Conservation (phyloP, 257 asterid genomes). For the Mentha longifolia region DNA sequence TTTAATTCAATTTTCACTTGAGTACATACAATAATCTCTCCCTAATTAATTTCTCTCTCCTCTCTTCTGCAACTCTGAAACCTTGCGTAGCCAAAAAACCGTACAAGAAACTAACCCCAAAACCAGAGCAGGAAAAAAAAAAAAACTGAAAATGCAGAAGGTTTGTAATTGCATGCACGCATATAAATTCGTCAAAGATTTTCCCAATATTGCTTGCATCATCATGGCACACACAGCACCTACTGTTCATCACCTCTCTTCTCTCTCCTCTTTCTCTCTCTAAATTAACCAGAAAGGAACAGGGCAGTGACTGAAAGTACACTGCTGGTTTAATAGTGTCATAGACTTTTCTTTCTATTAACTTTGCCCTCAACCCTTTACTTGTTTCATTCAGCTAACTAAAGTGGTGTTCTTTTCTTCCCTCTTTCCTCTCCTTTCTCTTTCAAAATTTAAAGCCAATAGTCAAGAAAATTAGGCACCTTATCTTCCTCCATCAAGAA, state of each 20-base stretch:
- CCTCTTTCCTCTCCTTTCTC: constrained; percentile 55
- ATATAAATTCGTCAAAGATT: constrained; percentile 68
- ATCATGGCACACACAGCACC: constrained; percentile 39
- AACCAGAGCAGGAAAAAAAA: constrained; percentile 1
- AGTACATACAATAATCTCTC: constrained; percentile 1
- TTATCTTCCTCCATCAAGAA: constrained; percentile 32
- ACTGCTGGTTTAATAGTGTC: constrained; percentile 63
- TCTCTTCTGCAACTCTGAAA: background rate
- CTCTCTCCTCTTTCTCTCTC: constrained; percentile 14
- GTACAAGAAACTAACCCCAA: constrained; percentile 40
- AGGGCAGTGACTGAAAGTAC: constrained; percentile 45
- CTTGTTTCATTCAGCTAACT: constrained; percentile 59
- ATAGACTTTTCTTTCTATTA: constrained; percentile 31
- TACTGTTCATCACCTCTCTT: background rate
- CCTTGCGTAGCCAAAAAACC: constrained; percentile 30
- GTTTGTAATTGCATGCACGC: constrained; percentile 50
- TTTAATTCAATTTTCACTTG: too few species aligned
- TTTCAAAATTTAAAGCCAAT: constrained; percentile 30
- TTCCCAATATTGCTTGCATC: constrained; percentile 74
- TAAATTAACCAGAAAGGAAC: background rate
- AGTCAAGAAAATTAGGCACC: constrained; percentile 32
- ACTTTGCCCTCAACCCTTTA: constrained; percentile 65
- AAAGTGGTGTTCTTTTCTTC: constrained; percentile 62
- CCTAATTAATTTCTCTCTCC: background rate
- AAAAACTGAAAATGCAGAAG: constrained; percentile 4